These are phyloP conservation scores for Roridomyces roridus DNA, from an alignment of 768 basidiomycete genomes.

Conservation along the genomic window DNA sequence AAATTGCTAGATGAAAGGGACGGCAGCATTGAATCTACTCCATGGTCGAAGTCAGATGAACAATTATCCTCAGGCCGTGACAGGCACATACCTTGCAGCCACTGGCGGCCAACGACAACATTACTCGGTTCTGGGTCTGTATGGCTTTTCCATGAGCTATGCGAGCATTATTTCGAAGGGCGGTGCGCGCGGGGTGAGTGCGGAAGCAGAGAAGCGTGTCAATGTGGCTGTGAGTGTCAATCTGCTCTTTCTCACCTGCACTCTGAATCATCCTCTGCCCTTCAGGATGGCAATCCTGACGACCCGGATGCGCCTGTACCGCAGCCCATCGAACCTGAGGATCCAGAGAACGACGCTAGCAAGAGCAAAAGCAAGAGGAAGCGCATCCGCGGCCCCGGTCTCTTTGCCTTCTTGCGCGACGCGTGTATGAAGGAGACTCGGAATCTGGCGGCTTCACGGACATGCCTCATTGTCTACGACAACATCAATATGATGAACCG, in stretches of 20 bases:
- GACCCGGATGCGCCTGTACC: background rate
- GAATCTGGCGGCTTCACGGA: background rate
- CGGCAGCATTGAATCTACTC: slow-evolving; percentile 4
- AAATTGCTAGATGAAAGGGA: background rate
- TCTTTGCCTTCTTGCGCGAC: background rate
- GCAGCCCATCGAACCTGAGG: background rate
- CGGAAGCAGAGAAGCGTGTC: background rate
- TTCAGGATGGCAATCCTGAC: background rate
- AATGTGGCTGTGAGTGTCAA: background rate
- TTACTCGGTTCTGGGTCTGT: slow-evolving; percentile 25
- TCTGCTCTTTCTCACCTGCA: too few relatives aligned
- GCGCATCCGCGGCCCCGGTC: background rate
- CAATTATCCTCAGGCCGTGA: slow-evolving; percentile 13
- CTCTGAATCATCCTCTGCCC: too few relatives aligned
- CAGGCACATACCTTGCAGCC: slow-evolving; percentile 13
- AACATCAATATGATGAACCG: slow-evolving; percentile 36
- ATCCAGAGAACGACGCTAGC: background rate
- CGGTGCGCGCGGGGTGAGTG: background rate
- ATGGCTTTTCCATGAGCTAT: slow-evolving; percentile 29
- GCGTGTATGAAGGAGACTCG: slow-evolving; percentile 4
- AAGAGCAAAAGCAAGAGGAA: background rate
- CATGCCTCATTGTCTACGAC: slow-evolving; percentile 29
- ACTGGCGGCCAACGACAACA: slow-evolving; percentile 33
- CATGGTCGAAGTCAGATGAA: slow-evolving; percentile 13
- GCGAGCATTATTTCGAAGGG: slow-evolving; percentile 6